Base-by-base conservation (phyloP, 2,329 filamentous ascomycete genomes). In the Coniochaeta ligniaria region DNA sequence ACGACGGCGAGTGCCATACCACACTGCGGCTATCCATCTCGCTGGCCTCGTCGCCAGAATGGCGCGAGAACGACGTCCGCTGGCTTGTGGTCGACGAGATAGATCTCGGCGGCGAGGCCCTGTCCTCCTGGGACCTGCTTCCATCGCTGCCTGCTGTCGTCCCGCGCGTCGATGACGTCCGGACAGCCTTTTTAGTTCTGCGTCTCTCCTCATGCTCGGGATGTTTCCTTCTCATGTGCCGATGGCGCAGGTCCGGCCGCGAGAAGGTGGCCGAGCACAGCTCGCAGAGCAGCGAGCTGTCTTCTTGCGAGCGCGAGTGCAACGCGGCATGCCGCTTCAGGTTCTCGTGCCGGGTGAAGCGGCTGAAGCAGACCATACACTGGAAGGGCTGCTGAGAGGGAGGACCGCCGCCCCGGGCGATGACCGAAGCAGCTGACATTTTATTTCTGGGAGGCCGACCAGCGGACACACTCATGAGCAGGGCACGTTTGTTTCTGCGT, bases 181-280 rank as follows among this genome's bases (percentile, higher is more conserved):
- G 60, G 60, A 55, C 58, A 12, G 24, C 3, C 50, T 57, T 59
- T 54, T 61, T 59, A 8, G 57, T 24, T 17, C 52, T 45, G 24
- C 43, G 36, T 31, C 50, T 57, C n/a, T 66, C 50, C 22, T 60
- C 60, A 17, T 66, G 63, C 11, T 72, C 71, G 2, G 70, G 68
- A 59, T 78, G 75, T 61, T 78, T 77, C 20, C 73, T 69, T 62
- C 72, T 77, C 68, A 78, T 73, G 62, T 78, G 76, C 0, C 75
- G 73, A 61, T 68, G 66, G 20, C 73, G 73, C 4, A 78, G 64
- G 62, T 78, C 76, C 2, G 69, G 66, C 1, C 75, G 72, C 3
- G 76, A 78, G 60, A 78, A 78, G 1, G 73, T 75, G 1, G 70
- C 70, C 36, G 69, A 63, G 63, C 76, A 78, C 50, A 74, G 67